These are phyloP conservation scores for Plasmodium knowlesi DNA, from an alignment of 169 alveolate genomes.

Conservation along the genomic window DNA sequence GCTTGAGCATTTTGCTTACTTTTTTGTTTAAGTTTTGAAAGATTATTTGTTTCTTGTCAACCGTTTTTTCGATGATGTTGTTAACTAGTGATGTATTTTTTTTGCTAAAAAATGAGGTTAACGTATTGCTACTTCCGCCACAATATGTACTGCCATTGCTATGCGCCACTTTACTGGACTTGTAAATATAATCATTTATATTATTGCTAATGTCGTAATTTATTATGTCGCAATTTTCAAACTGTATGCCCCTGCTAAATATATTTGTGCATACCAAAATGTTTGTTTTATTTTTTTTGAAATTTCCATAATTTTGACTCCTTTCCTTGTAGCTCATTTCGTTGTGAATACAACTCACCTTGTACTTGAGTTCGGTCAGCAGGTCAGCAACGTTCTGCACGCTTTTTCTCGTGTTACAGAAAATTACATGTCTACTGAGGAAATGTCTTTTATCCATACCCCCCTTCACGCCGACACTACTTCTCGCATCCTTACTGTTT, in stretches of 20 bases:
- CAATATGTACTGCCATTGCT: background rate
- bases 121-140: slow-evolving; percentile 24
- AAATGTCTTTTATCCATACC: background rate
- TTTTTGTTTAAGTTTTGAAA: slow-evolving; percentile 74
- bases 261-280: slow-evolving; percentile 72
- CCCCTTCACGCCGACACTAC: background rate
- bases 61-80: slow-evolving; percentile 64
- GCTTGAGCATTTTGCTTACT: slow-evolving; percentile 66
- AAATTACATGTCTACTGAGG: slow-evolving; percentile 43
- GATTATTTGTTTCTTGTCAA: slow-evolving; percentile 53
- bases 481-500: slow-evolving; percentile 7
- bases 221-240: slow-evolving; percentile 60
- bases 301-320: slow-evolving; percentile 47
- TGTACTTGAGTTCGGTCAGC: slow-evolving; percentile 41
- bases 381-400: slow-evolving; percentile 37
- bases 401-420: slow-evolving; percentile 74
- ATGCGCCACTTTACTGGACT: slow-evolving; percentile 20
- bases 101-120: slow-evolving; percentile 70
- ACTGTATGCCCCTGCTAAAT: slow-evolving; percentile 61
- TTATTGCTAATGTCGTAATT: slow-evolving; percentile 71
- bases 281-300: slow-evolving; percentile 35
- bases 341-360: slow-evolving; percentile 61
- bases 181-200: slow-evolving; percentile 73
- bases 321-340: slow-evolving; percentile 74
- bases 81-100: slow-evolving; percentile 42